Base-by-base conservation (phyloP, 139 green algal species). In the Gonium pectorale region DNA sequence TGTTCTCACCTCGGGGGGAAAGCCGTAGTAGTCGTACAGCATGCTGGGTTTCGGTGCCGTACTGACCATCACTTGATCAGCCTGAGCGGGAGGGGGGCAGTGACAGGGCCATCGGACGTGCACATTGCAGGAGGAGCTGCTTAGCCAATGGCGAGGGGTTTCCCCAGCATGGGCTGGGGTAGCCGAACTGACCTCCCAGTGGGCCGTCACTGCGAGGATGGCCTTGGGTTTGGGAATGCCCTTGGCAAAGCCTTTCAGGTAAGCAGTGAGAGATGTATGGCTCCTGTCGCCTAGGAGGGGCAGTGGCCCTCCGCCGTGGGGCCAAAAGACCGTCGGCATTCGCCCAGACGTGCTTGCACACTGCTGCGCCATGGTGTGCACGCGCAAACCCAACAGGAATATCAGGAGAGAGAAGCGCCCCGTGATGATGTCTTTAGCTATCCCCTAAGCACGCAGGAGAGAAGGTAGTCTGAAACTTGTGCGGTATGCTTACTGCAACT, bases 1-100 rank as follows among this genome's bases (percentile, higher is more conserved):
- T 43, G 62, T n/a, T 3, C 75, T 8, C 40, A 83, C 77, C 77
- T 91, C 74, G 3, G 56, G 33, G 17, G 93, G 93, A 56, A 96
- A 96, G 64, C 93, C 92, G 72, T 93, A 91, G 49, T 97, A 97
- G 77, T 97, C 94, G 46, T 94, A 96, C 13, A 97, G 68, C 33
- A 95, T 79, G 19, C 46, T 27, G 1, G 92, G 90, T 7, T 68
- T 43, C 0, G 67, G 7, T 0, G 26, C 37, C 24, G 79, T 85
- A 22, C 79, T 85, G 26, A 85, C 79, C 79, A 60, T 77, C 6
- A 85, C 44, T 33, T 68, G 52, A 22, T 83, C 43, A 24, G 40
- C 56, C 73, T 69, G 54, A 27, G 71, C 13, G 5, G 40, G 67
- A 13, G 40, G 24, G 6, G 40, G 40, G 40, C 3, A 37, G 40